Evolutionary conservation across 2,329 filamentous ascomycete genomes (phyloP), one percentile per base, ranked within the genome.

Genomic region (Bimuria novae-zelandiae): DNA sequence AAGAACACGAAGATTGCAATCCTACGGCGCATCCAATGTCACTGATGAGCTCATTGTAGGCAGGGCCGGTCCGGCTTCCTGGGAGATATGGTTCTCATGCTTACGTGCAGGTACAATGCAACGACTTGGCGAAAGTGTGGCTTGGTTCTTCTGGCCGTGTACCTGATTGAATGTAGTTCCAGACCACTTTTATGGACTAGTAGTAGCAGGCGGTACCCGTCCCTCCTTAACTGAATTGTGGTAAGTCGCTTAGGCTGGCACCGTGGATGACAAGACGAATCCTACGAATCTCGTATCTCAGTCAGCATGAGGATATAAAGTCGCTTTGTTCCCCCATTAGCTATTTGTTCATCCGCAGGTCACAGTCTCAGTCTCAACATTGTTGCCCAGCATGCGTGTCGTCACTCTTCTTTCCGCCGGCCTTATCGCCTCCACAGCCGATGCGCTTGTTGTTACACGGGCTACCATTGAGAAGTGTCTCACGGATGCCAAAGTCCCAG

Each of bases 401-500:
- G 25, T 37, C 22, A 33, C 51, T 51, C 19, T 42, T 49, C 36
- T 54, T 35, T 44, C 33, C 44, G 51, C 42, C 19, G 51, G 54
- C 54, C 49, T 51, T 30, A 39, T 56, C 44, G 54, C 54, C 54
- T 46, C 54, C 27, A 48, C 48, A 8, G 47, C 44, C 39, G 54
- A 52, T 21, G 51, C 49, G 16, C 47, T 57, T 30, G 51, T 55
- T 30, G 46, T 47, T 8, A n/a, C n/a, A n/a, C 32, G 45, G 21
- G 55, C 51, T 39, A 44, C 42, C 35, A 60, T 61, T 22, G 49
- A 57, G 35, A 53, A 59, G 30, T 63, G 58, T 41, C 54, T 63
- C 21, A 40, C 36, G 5, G 49, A 50, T 17, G 35, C 54, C n/a
- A 46, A 42, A n/a, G 54, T 63, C 30, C 60, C 60, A 3, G 32